These are phyloP conservation scores for Citeromyces hawaiiensis DNA, from an alignment of 1,139 yeast genomes.

Conservation along the genomic window DNA sequence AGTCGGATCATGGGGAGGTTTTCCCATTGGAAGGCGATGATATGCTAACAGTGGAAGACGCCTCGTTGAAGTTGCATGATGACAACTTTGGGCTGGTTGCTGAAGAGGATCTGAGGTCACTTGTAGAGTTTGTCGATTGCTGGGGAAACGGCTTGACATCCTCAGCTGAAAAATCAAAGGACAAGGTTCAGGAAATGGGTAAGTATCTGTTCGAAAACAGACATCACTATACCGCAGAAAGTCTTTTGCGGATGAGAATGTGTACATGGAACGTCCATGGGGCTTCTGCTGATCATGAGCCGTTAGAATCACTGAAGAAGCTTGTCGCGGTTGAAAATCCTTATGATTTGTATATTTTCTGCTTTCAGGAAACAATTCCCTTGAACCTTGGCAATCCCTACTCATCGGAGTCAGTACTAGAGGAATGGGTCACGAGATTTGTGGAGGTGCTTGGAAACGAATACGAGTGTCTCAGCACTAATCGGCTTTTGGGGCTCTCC, in stretches of 20 bases:
- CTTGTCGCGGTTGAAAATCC: slow-evolving; percentile 6
- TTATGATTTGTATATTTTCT: slow-evolving; percentile 73
- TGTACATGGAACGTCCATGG: slow-evolving; percentile 92
- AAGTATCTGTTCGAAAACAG: neutral
- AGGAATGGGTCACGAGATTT: slow-evolving; percentile 38
- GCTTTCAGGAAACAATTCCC: slow-evolving; percentile 88
- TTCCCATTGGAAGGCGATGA: neutral
- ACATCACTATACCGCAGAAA: slow-evolving; percentile 43
- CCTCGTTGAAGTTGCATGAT: neutral
- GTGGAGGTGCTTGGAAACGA: slow-evolving; percentile 25
- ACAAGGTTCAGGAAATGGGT: neutral
- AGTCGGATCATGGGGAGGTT: neutral
- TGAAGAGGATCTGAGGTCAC: slow-evolving; percentile 77
- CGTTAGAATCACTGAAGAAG: slow-evolving; percentile 43
- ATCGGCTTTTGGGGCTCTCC: slow-evolving; percentile 61
- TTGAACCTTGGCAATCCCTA: slow-evolving; percentile 74
- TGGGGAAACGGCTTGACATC: slow-evolving; percentile 33
- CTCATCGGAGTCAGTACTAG: slow-evolving; percentile 52
- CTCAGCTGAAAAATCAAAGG: neutral
- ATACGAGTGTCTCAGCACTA: slow-evolving; percentile 64
- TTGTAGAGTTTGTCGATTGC: slow-evolving; percentile 63
- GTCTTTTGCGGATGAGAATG: slow-evolving; percentile 50
- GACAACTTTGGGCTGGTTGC: slow-evolving; percentile 26
- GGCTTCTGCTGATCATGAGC: slow-evolving; percentile 16
- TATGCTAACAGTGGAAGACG: neutral